phyloP scores from a whole-genome alignment of 257 asterid genomes.

The Osmanthus fragrans region DNA sequence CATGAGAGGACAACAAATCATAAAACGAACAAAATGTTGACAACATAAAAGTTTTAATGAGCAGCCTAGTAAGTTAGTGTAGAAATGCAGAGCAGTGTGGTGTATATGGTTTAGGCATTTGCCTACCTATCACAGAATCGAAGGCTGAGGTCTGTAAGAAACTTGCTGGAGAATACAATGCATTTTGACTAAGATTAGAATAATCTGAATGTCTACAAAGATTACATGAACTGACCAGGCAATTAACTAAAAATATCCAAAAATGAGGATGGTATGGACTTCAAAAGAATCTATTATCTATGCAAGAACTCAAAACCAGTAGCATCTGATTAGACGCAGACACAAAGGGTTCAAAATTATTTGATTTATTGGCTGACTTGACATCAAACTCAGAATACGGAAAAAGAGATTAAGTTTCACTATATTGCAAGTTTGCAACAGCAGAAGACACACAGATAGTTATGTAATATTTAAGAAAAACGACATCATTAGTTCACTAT shows the following conservation, averaged over 20 bases:
- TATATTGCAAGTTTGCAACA: constrained; percentile 1
- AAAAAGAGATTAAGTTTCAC: neutral
- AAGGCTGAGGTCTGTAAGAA: constrained; percentile 80
- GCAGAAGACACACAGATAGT: constrained; percentile 2
- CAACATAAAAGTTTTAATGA: neutral
- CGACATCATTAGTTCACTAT: neutral
- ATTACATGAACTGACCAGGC: neutral
- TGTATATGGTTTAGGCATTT: constrained; percentile 16
- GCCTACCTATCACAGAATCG: constrained; percentile 89
- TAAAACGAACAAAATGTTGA: neutral
- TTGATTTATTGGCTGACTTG: neutral
- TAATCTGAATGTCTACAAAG: neutral
- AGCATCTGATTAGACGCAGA: constrained; percentile 13
- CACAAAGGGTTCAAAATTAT: neutral
- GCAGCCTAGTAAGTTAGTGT: constrained; percentile 7
- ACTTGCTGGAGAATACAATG: constrained; percentile 35
- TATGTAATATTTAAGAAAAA: neutral
- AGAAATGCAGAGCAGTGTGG: neutral
- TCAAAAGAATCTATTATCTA: constrained; percentile 1
- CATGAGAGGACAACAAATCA: neutral
- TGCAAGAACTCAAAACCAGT: constrained; percentile 4
- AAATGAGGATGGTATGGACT: neutral
- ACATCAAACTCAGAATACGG: neutral
- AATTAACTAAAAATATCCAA: neutral
- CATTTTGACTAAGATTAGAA: constrained; percentile 7